These are phyloP conservation scores for Lathyrus tuberosus DNA, from an alignment of 306 rosid species.

Conservation along the genomic window DNA sequence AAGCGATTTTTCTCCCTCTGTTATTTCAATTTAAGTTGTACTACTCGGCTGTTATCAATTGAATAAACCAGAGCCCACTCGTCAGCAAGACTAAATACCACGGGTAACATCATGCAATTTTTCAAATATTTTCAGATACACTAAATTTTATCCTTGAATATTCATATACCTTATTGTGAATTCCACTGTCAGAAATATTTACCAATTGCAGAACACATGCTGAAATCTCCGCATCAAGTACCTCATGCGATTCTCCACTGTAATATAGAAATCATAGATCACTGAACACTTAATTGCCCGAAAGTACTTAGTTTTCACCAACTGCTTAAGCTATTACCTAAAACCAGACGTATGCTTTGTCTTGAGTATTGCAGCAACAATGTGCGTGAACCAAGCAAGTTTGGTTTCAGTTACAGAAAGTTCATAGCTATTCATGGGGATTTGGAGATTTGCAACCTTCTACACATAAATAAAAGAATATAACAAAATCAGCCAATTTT, in stretches of 20 bases:
- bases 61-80: not conserved
- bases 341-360: conserved; percentile 46
- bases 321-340: conserved; percentile 42
- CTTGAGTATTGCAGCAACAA: conserved; percentile 54
- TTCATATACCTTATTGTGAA: conserved; percentile 48
- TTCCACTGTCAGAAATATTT: conserved; percentile 51
- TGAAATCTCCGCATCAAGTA: conserved; percentile 54
- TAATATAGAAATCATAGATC: conserved; percentile 28
- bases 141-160: not conserved
- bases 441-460: conserved; percentile 44
- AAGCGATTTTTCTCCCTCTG: too few species aligned
- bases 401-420: conserved; percentile 48
- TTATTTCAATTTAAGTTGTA: too few species aligned
- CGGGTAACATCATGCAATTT: conserved; percentile 10
- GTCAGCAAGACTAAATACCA: conserved; percentile 1
- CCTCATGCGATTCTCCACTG: conserved; percentile 54
- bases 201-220: conserved; percentile 52
- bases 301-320: conserved; percentile 4
- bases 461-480: conserved; percentile 18
- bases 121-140: conserved; percentile 17
- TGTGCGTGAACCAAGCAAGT: conserved; percentile 57
- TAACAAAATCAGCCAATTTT: conserved; percentile 15
- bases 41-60: too few species aligned
- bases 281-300: conserved; percentile 21
- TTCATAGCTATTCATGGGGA: conserved; percentile 32